These are phyloP conservation scores for Pestalotiopsis sp. DNA, from an alignment of 2,329 filamentous ascomycete species.

Conservation along the genomic window DNA sequence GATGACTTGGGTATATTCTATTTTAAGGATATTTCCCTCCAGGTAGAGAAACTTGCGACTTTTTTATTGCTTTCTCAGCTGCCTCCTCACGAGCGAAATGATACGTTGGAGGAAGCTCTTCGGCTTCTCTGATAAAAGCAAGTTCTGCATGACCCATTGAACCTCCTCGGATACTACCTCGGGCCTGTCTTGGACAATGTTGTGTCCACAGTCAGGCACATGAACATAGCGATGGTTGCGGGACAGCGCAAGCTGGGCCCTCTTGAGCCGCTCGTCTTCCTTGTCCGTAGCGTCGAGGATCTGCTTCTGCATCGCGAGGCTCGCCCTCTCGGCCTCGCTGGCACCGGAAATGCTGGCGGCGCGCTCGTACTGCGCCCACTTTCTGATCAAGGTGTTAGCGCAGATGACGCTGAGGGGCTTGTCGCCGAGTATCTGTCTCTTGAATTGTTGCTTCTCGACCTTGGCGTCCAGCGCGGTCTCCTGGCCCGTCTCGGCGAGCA, in stretches of 20 bases:
- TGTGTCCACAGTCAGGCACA: slow-evolving; percentile 28
- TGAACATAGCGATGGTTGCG: slow-evolving; percentile 22
- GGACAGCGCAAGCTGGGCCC: slow-evolving; percentile 26
- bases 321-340: neutral
- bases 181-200: slow-evolving; percentile 28
- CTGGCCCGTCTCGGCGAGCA: slow-evolving; percentile 33
- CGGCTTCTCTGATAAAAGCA: neutral
- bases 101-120: neutral
- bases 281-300: slow-evolving; percentile 23
- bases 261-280: slow-evolving; percentile 30
- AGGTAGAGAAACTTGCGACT: neutral
- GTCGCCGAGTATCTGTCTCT: slow-evolving; percentile 18
- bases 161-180: slow-evolving; percentile 27
- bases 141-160: slow-evolving; percentile 26
- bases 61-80: neutral
- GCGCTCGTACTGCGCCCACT: slow-evolving; percentile 22
- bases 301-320: slow-evolving; percentile 16
- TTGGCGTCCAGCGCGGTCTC: slow-evolving; percentile 28
- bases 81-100: neutral
- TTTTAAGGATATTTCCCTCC: too few relatives aligned
- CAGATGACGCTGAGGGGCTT: slow-evolving; percentile 28
- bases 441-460: slow-evolving; percentile 24
- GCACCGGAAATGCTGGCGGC: slow-evolving; percentile 1
- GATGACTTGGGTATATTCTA: too few relatives aligned
- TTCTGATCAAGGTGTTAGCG: slow-evolving; percentile 25